These are phyloP conservation scores for Rhizopogon rudus DNA, from an alignment of 768 basidiomycete species.

Conservation along the genomic window DNA sequence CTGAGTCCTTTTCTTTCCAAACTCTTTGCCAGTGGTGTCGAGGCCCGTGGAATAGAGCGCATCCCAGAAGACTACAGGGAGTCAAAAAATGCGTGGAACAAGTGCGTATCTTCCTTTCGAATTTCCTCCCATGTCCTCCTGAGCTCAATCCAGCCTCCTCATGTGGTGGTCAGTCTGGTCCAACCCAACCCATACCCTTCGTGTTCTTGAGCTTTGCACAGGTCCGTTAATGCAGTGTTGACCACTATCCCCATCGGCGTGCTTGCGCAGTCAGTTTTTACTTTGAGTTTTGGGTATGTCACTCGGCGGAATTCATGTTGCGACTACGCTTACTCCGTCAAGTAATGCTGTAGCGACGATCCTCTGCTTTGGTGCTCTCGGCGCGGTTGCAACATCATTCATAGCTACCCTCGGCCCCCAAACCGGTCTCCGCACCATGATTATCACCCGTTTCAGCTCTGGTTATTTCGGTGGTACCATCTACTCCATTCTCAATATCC, in stretches of 20 bases:
- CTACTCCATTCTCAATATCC: conserved; percentile 48
- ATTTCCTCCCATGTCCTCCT: not conserved
- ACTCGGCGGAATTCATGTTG: not conserved
- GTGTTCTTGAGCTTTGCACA: conserved; percentile 3
- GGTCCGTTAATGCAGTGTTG: conserved; percentile 45
- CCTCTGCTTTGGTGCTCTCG: conserved; percentile 43
- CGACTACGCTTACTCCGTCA: not conserved
- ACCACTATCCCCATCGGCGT: conserved; percentile 47
- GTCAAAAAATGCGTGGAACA: conserved; percentile 39
- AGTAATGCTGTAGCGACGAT: conserved; percentile 42
- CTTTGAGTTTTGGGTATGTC: conserved; percentile 41
- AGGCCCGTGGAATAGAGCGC: conserved; percentile 51
- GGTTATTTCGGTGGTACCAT: conserved; percentile 46
- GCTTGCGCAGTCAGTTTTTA: conserved; percentile 43
- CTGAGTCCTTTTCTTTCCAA: conserved; percentile 29
- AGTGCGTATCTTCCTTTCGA: conserved; percentile 16
- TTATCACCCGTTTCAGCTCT: conserved; percentile 42
- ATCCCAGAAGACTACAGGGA: conserved; percentile 46
- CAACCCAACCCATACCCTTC: not conserved
- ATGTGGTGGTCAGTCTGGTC: conserved; percentile 37
- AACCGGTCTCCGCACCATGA: conserved; percentile 52
- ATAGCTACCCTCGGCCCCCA: conserved; percentile 49
- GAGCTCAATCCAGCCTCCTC: conserved; percentile 25
- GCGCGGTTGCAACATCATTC: conserved; percentile 38
- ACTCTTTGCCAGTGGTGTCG: conserved; percentile 46